Base-by-base conservation (phyloP, 225 moss, liverwort and hornwort species). In the Rhytidiadelphus loreus region DNA sequence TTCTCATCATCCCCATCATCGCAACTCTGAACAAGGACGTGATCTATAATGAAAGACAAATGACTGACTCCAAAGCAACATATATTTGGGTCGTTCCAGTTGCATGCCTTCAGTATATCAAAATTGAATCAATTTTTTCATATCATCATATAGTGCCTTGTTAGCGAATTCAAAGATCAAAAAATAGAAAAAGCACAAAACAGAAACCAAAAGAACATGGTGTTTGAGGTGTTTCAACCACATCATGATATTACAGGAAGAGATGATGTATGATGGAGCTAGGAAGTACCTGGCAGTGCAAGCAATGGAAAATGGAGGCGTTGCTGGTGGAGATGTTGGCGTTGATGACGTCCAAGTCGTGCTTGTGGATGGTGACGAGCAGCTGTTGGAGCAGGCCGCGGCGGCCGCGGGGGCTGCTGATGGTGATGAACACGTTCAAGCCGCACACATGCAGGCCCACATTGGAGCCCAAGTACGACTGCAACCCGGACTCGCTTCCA, bases 391-490 rank as follows among this genome's bases (percentile, higher is more conserved):
- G 94, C 44, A 97, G 91, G 39, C 98, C 97, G 55, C 89, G 89
- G 85, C 95, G 95, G 28, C 94, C 94, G 75, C 97, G 96, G 66
- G 95, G 95, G 90, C 97, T 98, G 92, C 98, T 98, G 89, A 95
- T 95, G 41, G 97, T 98, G 90, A 98, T 97, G 92, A 98, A 98
- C 35, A 95, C 94, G 46, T 98, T 96, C 92, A 95, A 90, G 56
- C 97, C 98, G 87, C 98, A 95, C 87, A 97, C 96, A 90, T 98
- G 98, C n/a, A 98, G 95, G 9, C 97, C 98, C 37, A 98, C 98
- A 75, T 98, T 98, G 44, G 96, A 94, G 86, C 96, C 91, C 89
- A 98, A 91, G 87, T 93, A 98, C 44, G 98, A 98, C n/a, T 96
- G 95, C n/a, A 98, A 88, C 60, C 95, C 95, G 73, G 95, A 95